A percentile compares a stretch with the other conserved stretches of the same genome.
phyloP scores from a whole-genome alignment of 306 rosid species.

The Nissolia schottii region DNA sequence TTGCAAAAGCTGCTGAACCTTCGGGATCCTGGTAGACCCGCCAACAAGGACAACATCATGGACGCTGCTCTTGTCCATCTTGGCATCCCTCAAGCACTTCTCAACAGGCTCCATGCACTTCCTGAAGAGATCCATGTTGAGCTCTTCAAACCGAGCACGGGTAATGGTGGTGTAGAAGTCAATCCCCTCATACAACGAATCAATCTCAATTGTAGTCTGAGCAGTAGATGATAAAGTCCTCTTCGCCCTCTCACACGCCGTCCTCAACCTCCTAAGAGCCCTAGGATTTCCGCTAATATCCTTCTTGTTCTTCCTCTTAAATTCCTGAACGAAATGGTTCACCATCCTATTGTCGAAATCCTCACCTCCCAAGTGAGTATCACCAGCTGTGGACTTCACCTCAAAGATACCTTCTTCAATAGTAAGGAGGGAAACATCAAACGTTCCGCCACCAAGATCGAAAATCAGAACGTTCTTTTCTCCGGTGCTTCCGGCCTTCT shows the following conservation, averaged over 20 bases:
- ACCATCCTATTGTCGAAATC: conserved; percentile 58
- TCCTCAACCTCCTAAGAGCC: conserved; percentile 52
- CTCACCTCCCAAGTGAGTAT: conserved; percentile 62
- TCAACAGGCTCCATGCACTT: conserved; percentile 53
- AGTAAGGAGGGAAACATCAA: conserved; percentile 49
- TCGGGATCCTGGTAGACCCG: conserved; percentile 53
- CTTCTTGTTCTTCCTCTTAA: conserved; percentile 48
- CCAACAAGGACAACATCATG: conserved; percentile 60
- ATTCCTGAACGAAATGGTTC: conserved; percentile 57
- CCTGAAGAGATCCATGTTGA: conserved; percentile 54
- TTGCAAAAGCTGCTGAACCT: conserved; percentile 51
- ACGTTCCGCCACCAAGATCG: conserved; percentile 55
- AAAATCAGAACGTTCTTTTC: conserved; percentile 54
- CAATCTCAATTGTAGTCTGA: conserved; percentile 53
- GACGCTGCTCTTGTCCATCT: conserved; percentile 50
- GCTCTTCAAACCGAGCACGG: conserved; percentile 54
- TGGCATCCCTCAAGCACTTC: conserved; percentile 51
- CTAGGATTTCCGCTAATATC: conserved; percentile 48
- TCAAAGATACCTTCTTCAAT: conserved; percentile 55
- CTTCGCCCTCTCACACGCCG: conserved; percentile 56
- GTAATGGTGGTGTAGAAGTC: conserved; percentile 47
- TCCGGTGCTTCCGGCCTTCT: conserved; percentile 28
- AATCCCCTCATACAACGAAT: conserved; percentile 46
- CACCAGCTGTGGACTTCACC: conserved; percentile 55
- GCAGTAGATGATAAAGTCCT: conserved; percentile 51